A percentile compares a stretch with the other conserved stretches of the same genome.
These are phyloP conservation scores for Andrographis paniculata DNA, from an alignment of 305 asterid genomes.

Conservation along the genomic window DNA sequence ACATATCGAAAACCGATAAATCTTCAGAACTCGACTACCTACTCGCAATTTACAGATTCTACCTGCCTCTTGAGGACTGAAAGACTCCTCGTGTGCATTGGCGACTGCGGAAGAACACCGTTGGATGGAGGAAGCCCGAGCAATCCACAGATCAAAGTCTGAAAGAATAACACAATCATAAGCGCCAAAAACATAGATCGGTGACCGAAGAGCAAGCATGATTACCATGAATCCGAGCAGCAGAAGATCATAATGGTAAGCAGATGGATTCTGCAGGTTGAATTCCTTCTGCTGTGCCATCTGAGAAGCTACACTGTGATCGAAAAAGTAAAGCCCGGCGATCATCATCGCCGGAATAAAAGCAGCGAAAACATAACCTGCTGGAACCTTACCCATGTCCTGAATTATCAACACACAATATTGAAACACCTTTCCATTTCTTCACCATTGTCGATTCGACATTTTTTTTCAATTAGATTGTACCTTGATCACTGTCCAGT, in stretches of 20 bases:
- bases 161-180: neutral
- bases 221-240: conserved; percentile 77
- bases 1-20: too few relatives aligned
- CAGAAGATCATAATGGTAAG: conserved; percentile 69
- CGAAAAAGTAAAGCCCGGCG: conserved; percentile 89
- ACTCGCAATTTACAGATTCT: too few relatives aligned
- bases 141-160: conserved; percentile 63
- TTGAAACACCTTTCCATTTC: neutral
- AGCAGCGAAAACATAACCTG: conserved; percentile 48
- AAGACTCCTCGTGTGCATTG: conserved; percentile 78
- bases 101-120: conserved; percentile 89
- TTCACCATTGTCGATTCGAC: too few relatives aligned
- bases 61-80: conserved; percentile 68
- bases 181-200: too few relatives aligned
- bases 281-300: conserved; percentile 82
- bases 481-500: conserved; percentile 69
- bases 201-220: neutral
- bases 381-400: conserved; percentile 74
- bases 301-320: conserved; percentile 80
- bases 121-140: conserved; percentile 85
- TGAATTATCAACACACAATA: conserved; percentile 9
- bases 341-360: conserved; percentile 58
- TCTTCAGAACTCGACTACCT: too few relatives aligned
- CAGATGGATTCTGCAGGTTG: conserved; percentile 63
- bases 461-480: too few relatives aligned